These are phyloP conservation scores for Termitomyces sp. DNA, from an alignment of 768 basidiomycete genomes.

Conservation along the genomic window DNA sequence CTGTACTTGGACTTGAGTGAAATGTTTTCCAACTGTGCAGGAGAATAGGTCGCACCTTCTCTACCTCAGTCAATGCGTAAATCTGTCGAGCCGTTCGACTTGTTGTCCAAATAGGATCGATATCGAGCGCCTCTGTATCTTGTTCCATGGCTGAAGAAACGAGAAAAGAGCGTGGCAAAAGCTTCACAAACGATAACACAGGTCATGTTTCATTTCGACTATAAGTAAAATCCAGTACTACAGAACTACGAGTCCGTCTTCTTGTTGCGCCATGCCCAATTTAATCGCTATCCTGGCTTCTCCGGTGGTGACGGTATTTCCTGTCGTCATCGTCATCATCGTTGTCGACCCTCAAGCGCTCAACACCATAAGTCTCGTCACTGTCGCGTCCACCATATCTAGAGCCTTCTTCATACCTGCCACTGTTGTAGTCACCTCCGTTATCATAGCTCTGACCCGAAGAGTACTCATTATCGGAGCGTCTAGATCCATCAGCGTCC, in stretches of 20 bases:
- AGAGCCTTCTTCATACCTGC: conserved; percentile 10
- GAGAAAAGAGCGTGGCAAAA: conserved; percentile 5
- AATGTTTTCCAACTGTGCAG: background rate
- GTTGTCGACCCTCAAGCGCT: conserved; percentile 37
- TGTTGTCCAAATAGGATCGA: conserved; percentile 78
- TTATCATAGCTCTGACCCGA: conserved; percentile 14
- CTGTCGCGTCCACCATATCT: conserved; percentile 16
- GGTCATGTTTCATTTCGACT: background rate
- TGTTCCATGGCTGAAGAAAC: conserved; percentile 21
- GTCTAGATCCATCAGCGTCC: conserved; percentile 2
- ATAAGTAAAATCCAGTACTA: background rate
- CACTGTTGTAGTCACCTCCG: conserved; percentile 13
- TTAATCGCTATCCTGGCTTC: conserved; percentile 12
- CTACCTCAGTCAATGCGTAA: conserved; percentile 73
- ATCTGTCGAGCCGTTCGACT: conserved; percentile 80
- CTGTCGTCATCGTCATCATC: conserved; percentile 24
- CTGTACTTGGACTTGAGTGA: conserved; percentile 29
- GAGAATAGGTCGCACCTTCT: conserved; percentile 45
- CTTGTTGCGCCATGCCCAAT: background rate
- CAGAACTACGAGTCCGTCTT: background rate
- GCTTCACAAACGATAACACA: background rate
- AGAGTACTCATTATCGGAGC: conserved; percentile 7
- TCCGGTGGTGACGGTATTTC: conserved; percentile 10
- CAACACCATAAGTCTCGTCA: conserved; percentile 46
- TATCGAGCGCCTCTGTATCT: conserved; percentile 34